Conservation (phyloP, 768 basidiomycete species). For the Ramaria sp. region DNA sequence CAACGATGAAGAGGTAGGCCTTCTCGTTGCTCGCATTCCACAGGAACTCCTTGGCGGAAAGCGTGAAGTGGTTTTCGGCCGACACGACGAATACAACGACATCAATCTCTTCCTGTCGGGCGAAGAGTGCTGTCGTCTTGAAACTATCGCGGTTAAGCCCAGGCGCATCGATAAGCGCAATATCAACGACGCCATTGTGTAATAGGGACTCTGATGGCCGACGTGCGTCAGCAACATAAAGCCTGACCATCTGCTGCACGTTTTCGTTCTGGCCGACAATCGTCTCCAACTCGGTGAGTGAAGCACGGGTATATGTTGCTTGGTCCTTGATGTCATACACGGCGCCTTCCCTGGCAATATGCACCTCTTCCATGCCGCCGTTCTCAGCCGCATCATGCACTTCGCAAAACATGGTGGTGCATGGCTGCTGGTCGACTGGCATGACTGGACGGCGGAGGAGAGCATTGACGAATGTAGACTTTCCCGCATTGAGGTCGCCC, state of each 20-base stretch:
- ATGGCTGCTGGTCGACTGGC: conserved; percentile 97
- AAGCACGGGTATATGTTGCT: conserved; percentile 62
- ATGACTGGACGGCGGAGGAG: conserved; percentile 83
- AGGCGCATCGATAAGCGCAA: conserved; percentile 96
- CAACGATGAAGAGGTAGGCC: conserved; percentile 95
- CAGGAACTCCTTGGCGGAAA: conserved; percentile 94
- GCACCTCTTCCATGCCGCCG: conserved; percentile 71
- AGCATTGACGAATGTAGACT: conserved; percentile 97
- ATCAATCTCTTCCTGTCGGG: conserved; percentile 96
- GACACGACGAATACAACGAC: conserved; percentile 97
- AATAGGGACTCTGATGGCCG: conserved; percentile 74
- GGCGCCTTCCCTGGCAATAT: conserved; percentile 60
- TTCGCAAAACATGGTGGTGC: conserved; percentile 95
- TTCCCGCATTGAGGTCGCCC: conserved; percentile 96
- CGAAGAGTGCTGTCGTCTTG: conserved; percentile 91
- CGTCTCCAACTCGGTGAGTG: conserved; percentile 62
- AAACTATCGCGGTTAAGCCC: conserved; percentile 92
- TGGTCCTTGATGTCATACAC: conserved; percentile 63
- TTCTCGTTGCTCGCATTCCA: conserved; percentile 91
- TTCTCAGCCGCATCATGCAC: conserved; percentile 87
- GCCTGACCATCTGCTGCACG: conserved; percentile 66
- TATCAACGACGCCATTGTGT: conserved; percentile 93
- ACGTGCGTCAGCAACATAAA: conserved; percentile 80
- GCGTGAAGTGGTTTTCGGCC: conserved; percentile 96
- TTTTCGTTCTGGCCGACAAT: conserved; percentile 69